Evolutionary conservation across 768 basidiomycete genomes (phyloP).

Genomic region (Serendipita sp.): DNA sequence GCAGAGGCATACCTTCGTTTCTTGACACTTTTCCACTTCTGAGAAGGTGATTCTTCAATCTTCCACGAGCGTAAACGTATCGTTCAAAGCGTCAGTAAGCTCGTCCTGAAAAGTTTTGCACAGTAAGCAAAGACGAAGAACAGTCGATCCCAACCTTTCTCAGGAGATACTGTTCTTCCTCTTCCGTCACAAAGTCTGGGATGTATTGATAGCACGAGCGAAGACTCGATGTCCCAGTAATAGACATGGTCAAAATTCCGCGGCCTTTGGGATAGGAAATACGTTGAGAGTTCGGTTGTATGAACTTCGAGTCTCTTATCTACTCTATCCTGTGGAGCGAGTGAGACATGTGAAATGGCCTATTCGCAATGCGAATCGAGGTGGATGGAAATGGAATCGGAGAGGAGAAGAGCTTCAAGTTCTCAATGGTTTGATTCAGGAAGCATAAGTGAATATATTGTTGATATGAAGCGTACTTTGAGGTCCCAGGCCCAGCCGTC

Average conservation of each 20-base stretch:
- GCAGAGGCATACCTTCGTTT: constrained; percentile 39
- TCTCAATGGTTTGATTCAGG: too few species aligned
- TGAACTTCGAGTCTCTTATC: too few species aligned
- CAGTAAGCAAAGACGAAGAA: neutral
- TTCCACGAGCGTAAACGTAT: constrained; percentile 16
- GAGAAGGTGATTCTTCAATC: constrained; percentile 65
- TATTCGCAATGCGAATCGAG: too few species aligned
- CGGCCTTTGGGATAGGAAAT: too few species aligned
- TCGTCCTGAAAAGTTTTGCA: neutral
- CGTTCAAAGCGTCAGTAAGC: neutral
- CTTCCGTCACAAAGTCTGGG: constrained; percentile 53
- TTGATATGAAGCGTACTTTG: too few species aligned
- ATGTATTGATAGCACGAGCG: constrained; percentile 32
- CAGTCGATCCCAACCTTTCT: constrained; percentile 38
- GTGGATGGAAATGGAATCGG: too few species aligned
- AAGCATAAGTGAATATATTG: too few species aligned
- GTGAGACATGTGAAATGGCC: too few species aligned
- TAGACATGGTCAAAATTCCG: neutral
- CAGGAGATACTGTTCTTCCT: constrained; percentile 63
- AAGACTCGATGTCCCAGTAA: neutral
- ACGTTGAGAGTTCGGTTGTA: too few species aligned
- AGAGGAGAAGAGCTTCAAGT: too few species aligned
- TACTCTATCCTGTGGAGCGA: too few species aligned
- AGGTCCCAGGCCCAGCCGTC: too few species aligned
- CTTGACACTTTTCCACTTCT: constrained; percentile 61